Evolutionary conservation across 129 eudicot genomes (phyloP).

Genomic region (Logfia minima): DNA sequence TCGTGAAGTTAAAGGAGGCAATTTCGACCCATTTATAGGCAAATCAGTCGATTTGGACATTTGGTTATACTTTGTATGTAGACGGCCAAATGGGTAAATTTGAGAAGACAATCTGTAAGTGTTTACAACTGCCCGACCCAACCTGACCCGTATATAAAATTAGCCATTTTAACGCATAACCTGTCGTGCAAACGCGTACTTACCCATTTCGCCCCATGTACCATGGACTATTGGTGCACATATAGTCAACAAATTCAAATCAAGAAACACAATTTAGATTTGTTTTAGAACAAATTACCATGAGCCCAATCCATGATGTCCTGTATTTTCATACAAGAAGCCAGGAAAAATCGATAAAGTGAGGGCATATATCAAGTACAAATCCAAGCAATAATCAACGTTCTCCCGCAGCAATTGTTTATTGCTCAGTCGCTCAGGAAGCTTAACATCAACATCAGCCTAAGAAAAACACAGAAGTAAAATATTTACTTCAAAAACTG

Average conservation of each 20-base stretch:
- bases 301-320: constrained; percentile 57
- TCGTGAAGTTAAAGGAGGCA: neutral
- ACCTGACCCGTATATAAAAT: neutral
- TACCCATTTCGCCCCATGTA: neutral
- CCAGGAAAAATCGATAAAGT: constrained; percentile 81
- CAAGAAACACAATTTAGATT: neutral
- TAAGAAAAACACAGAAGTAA: constrained; percentile 19
- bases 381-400: constrained; percentile 54
- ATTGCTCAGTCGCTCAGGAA: constrained; percentile 41
- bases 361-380: constrained; percentile 56
- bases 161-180: no score
- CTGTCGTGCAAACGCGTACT: neutral
- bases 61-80: neutral
- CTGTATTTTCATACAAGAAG: constrained; percentile 68
- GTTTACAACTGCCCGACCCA: neutral
- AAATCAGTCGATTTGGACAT: neutral
- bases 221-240: neutral
- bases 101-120: neutral
- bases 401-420: constrained; percentile 52
- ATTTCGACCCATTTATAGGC: neutral
- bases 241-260: neutral
- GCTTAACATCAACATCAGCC: constrained; percentile 38
- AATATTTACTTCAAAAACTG: neutral
- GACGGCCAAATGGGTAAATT: neutral
- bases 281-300: constrained; percentile 41